Conservation (phyloP, 305 asterid genomes). For the Withania somnifera region DNA sequence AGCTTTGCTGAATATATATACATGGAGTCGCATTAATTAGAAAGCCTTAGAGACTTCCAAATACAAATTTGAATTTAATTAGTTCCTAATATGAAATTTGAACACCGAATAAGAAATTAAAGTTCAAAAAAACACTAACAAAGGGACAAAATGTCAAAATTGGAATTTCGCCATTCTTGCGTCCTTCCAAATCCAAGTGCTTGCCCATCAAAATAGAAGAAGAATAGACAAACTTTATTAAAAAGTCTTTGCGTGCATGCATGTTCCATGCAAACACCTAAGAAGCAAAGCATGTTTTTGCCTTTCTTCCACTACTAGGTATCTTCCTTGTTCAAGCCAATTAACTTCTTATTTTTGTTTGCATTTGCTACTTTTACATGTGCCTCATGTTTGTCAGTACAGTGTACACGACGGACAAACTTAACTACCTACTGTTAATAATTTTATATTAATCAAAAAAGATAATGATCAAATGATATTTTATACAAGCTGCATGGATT, state of each 20-base stretch:
- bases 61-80: neutral
- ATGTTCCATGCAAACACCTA: neutral
- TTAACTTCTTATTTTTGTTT: neutral
- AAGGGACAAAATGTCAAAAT: neutral
- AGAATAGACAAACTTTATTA: neutral
- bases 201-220: neutral
- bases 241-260: neutral
- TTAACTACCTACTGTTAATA: neutral
- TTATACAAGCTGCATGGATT: too few relatives aligned
- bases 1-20: too few relatives aligned
- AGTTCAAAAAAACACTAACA: rapidly evolving
- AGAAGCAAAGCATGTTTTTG: neutral
- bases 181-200: neutral
- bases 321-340: neutral
- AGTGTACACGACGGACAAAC: too few relatives aligned
- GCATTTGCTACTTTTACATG: neutral
- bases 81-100: neutral
- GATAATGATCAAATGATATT: neutral
- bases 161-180: neutral
- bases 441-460: neutral
- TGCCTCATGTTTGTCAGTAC: neutral
- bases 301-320: neutral
- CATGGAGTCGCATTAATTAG: too few relatives aligned
- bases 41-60: neutral
- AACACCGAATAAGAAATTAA: neutral